Evolutionary conservation across 1,284 basidiomycete genomes (phyloP).

Genomic region (Heliocybe sulcata): DNA sequence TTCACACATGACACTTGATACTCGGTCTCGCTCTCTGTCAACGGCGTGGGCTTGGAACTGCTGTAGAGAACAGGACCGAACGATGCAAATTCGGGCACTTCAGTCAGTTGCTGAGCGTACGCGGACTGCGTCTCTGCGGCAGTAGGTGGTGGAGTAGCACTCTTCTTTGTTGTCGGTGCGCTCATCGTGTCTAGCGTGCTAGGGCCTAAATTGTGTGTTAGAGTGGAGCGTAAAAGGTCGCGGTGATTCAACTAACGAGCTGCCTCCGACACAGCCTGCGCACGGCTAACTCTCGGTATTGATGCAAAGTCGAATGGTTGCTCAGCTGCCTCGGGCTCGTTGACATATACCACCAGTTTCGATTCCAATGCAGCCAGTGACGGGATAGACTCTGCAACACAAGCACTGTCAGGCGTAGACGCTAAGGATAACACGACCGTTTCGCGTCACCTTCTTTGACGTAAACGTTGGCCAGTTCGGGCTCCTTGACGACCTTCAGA

Average conservation of each 20-base stretch:
- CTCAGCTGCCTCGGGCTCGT: constrained; percentile 61
- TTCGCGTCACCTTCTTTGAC: constrained; percentile 72
- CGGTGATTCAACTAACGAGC: constrained; percentile 50
- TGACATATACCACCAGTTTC: constrained; percentile 85
- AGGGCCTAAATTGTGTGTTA: constrained; percentile 43
- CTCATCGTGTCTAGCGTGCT: constrained; percentile 80
- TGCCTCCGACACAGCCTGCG: constrained; percentile 81
- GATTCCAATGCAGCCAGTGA: constrained; percentile 83
- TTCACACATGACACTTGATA: constrained; percentile 97
- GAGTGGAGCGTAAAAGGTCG: constrained; percentile 2
- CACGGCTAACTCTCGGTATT: constrained; percentile 87
- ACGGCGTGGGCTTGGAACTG: constrained; percentile 70
- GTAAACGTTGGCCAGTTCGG: constrained; percentile 77
- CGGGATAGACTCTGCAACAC: constrained; percentile 75
- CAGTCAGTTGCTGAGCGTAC: constrained; percentile 81
- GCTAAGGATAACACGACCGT: not conserved
- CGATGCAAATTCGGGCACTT: constrained; percentile 78
- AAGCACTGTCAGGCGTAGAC: not conserved
- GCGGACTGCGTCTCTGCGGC: constrained; percentile 81
- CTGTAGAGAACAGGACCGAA: constrained; percentile 91
- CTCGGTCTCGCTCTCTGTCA: constrained; percentile 97
- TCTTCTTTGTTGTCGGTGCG: constrained; percentile 55
- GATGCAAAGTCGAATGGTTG: constrained; percentile 75
- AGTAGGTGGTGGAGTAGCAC: constrained; percentile 61
- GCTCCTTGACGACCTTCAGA: constrained; percentile 78